Base-by-base conservation (phyloP, 441 rosid genomes). In the Euphorbia schlechtendalii region DNA sequence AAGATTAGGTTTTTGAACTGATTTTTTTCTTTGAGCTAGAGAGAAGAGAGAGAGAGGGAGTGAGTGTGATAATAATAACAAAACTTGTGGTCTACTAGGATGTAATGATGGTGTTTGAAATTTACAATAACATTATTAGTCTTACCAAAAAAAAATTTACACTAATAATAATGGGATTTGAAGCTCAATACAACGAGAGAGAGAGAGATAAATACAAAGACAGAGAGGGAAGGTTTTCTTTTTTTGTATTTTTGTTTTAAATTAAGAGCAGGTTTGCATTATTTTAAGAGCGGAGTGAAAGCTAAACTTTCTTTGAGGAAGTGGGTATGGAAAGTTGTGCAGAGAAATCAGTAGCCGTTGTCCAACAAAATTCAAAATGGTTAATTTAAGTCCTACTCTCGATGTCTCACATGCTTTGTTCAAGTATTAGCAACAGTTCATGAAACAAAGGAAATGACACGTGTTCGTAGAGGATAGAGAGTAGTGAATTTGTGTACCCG, bases 291-390 rank as follows among this genome's bases (percentile, higher is more conserved):
- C 45, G 9, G 45, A 32, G 45, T 40, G 14, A 9, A 40, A 40
- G 45, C 7, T 12, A 40, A 40, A 9, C 40, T 36, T 36, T 36
- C 40, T 36, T 4, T 36, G 9, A 36, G 59, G 34, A 82, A 73
- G 17, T 24, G 64, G 56, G 66, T 54, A 65, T 83, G 12, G 80
- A 71, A 71, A 73, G 79, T 72, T 68, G 85, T 64, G 88, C 76
- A 40, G 51, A 71, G 9, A 40, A 69, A 56, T 36, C 43, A 73
- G 85, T 66, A 78, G 81, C 88, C 87, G 89, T 85, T 83, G 87
- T 70, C 79, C 78, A 22, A 69, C 67, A 13, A 69, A 78, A 75
- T 74, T 82, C 78, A 77, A 78, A 81, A 72, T 64, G 30, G 73
- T 18, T 40, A 3, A 5, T 7, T 6, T 66, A 3, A 51, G 32